phyloP scores from a whole-genome alignment of 805 yeast genomes.

The Candida dajiaensis region DNA sequence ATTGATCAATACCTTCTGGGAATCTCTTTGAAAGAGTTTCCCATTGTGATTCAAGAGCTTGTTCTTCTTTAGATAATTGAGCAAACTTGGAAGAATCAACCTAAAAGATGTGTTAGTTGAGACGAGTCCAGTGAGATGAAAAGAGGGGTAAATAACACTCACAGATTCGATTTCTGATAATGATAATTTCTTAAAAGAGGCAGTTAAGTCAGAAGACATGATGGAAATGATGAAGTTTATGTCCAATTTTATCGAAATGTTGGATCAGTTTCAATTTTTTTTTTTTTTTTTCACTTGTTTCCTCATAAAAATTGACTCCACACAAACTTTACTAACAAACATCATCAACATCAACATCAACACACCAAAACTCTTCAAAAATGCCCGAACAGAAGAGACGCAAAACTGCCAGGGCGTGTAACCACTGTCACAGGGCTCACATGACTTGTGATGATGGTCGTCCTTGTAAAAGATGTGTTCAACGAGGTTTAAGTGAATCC shows the following conservation, averaged over 20 bases:
- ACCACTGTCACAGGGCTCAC: constrained; percentile 86
- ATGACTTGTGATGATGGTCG: constrained; percentile 82
- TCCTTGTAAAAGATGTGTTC: constrained; percentile 77
- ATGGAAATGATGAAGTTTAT: too few relatives aligned
- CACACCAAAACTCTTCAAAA: too few relatives aligned
- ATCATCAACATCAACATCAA: too few relatives aligned
- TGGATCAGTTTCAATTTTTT: too few relatives aligned
- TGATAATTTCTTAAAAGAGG: constrained; percentile 26
- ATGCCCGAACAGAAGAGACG: constrained; percentile 26
- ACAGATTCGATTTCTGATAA: constrained; percentile 21
- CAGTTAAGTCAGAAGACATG: constrained; percentile 20
- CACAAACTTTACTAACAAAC: not conserved
- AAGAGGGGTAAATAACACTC: not conserved
- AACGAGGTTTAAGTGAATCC: constrained; percentile 56
- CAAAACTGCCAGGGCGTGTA: constrained; percentile 84
- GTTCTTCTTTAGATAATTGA: constrained; percentile 39
- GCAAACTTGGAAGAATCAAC: constrained; percentile 22
- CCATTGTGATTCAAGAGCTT: constrained; percentile 77
- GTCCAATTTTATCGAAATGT: too few relatives aligned
- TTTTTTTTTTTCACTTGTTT: too few relatives aligned
- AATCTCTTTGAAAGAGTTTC: constrained; percentile 61
- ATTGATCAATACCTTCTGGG: constrained; percentile 42
- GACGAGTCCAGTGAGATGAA: not conserved
- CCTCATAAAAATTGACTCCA: not conserved
- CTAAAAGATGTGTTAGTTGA: constrained; percentile 6